Evolutionary conservation across 208 protist genomes (phyloP), one percentile per base, ranked within the genome.

Genomic region (Leishmania tarentolae): DNA sequence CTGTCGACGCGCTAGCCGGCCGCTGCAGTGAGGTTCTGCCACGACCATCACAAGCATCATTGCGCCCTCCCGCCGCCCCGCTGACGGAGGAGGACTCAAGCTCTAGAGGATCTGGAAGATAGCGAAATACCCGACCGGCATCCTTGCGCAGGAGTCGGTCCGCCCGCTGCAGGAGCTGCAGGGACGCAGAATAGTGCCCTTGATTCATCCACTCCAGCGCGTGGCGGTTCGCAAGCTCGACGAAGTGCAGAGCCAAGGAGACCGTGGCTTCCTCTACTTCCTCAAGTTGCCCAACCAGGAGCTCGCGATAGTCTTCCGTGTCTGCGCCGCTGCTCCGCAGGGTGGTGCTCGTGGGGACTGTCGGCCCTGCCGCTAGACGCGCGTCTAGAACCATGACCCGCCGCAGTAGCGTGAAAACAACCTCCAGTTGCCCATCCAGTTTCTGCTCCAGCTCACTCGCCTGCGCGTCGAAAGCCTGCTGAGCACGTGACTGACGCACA

Each of bases 191-290:
- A 63, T 88, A 94, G 2, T 90, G 84, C 37, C 82, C 79, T 42
- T 89, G 79, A 79, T 95, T 97, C 31, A 95, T 84, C 65, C 82
- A 85, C 79, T 89, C 83, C 68, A 97, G 83, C 13, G 90, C 92
- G 53, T 86, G 74, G 3, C 82, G 82, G 57, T 82, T 86, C 35
- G 47, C 74, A 17, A 74, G 57, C 82, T 79, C 74, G 2, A 86
- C 82, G 52, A 82, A 86, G 66, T 68, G 61, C 73, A 86, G 65
- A 21, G 75, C 59, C 9, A 56, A 76, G n/a, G 73, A 40, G 47
- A 80, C 75, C 9, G 78, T n/a, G 28, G 76, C 82, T 15, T 82
- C 82, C 74, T 86, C 82, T 65, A 53, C 40, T 9, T 71, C 61
- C 66, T 86, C 82, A 21, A 86, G 74, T 56, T 79, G 63, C 74